phyloP scores from a whole-genome alignment of 169 alveolate genomes.

The Cryptosporidium muris region DNA sequence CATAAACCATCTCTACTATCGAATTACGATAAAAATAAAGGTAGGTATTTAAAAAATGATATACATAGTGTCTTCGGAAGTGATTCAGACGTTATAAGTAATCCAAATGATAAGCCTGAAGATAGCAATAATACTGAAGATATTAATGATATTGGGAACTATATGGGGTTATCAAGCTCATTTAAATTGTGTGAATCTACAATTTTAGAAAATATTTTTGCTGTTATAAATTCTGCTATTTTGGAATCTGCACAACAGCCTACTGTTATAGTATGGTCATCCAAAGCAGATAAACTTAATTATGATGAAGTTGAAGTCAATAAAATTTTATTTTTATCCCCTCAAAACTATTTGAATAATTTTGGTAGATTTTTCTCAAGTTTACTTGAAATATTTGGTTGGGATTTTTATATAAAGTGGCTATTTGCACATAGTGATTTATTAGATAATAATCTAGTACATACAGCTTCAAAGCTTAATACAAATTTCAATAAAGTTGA shows the following conservation, averaged over 20 bases:
- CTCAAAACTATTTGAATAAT: no score
- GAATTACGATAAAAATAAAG: conserved; percentile 5
- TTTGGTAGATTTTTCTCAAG: no score
- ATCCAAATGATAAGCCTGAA: background rate
- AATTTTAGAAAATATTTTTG: conserved; percentile 23
- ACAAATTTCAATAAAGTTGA: background rate
- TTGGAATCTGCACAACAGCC: conserved; percentile 33
- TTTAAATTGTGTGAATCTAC: conserved; percentile 42
- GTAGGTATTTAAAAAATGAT: conserved; percentile 1
- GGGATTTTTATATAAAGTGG: no score
- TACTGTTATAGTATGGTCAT: conserved; percentile 48
- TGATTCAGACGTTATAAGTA: background rate
- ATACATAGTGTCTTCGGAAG: background rate
- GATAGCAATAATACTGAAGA: background rate
- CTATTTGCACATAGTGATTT: no score
- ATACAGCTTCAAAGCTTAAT: background rate
- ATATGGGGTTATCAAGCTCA: conserved; percentile 39
- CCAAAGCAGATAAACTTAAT: background rate
- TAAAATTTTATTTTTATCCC: no score
- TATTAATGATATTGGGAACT: conserved; percentile 26
- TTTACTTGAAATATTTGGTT: no score
- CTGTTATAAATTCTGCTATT: conserved; percentile 53
- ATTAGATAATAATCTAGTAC: conserved; percentile 3
- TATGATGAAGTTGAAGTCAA: no score
- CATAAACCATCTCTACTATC: no score